Evolutionary conservation across 2,329 filamentous ascomycete genomes (phyloP).

Genomic region (Escovopsis sp.): DNA sequence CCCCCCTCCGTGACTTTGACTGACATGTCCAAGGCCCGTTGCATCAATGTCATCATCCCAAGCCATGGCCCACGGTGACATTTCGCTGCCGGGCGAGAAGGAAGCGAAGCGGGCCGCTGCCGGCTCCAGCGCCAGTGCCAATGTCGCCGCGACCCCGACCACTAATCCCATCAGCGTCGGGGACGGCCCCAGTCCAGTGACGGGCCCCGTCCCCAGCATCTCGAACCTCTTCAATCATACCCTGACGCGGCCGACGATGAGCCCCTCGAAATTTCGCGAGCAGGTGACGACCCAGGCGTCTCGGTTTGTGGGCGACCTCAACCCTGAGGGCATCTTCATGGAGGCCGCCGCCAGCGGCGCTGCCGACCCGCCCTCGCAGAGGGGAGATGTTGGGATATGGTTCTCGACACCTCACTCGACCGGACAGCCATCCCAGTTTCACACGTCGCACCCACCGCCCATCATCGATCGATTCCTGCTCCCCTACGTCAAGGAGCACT

Average conservation of each 20-base stretch:
- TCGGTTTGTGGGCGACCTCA: conserved; percentile 44
- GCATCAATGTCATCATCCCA: conserved; percentile 3
- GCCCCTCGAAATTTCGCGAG: background rate
- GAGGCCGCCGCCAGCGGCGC: conserved; percentile 31
- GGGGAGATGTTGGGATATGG: conserved; percentile 43
- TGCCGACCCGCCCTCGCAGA: conserved; percentile 24
- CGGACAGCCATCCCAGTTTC: conserved; percentile 21
- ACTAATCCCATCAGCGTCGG: background rate
- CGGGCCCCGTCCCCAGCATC: background rate
- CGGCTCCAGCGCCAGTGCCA: background rate
- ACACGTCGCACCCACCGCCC: conserved; percentile 22
- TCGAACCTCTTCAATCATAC: background rate
- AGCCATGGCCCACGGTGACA: conserved; percentile 1
- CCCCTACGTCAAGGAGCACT: conserved; percentile 30
- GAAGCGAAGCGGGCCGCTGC: background rate
- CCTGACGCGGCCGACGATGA: background rate
- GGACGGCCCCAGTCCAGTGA: background rate
- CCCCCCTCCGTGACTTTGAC: background rate
- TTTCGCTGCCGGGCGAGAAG: background rate
- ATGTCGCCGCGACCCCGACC: conserved; percentile 1
- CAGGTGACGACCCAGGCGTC: conserved; percentile 15
- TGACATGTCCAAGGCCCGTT: conserved; percentile 1
- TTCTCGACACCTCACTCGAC: conserved; percentile 18
- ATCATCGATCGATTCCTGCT: conserved; percentile 26
- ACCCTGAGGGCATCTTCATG: conserved; percentile 45